Evolutionary conservation across 345 rosid genomes (phyloP).

Genomic region (Syzygium jambos): DNA sequence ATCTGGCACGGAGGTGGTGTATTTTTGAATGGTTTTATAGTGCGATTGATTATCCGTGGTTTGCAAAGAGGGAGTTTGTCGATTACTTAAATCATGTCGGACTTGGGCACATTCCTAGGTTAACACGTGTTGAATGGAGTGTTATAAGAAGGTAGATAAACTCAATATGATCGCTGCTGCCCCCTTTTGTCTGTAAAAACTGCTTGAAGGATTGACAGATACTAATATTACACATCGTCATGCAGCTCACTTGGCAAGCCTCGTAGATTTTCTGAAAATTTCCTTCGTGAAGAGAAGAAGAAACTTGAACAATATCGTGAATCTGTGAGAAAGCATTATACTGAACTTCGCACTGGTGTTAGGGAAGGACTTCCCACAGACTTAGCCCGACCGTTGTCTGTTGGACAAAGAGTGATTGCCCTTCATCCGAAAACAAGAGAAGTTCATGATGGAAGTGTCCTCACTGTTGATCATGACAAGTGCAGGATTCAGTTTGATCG

Average conservation of each 20-base stretch:
- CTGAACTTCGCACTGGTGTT: slow-evolving; percentile 65
- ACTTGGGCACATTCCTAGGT: slow-evolving; percentile 86
- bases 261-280: slow-evolving; percentile 83
- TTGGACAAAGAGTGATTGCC: slow-evolving; percentile 82
- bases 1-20: slow-evolving; percentile 81
- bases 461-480: slow-evolving; percentile 75
- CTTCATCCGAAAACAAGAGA: slow-evolving; percentile 86
- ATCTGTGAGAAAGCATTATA: slow-evolving; percentile 76
- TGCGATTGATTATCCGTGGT: slow-evolving; percentile 96
- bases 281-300: slow-evolving; percentile 72
- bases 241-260: slow-evolving; percentile 98
- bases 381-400: slow-evolving; percentile 79
- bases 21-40: slow-evolving; percentile 91
- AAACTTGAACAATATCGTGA: slow-evolving; percentile 88
- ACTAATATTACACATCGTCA: slow-evolving; percentile 4
- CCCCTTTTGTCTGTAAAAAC: background rate
- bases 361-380: slow-evolving; percentile 94
- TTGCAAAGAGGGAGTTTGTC: slow-evolving; percentile 91
- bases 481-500: slow-evolving; percentile 78
- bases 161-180: background rate
- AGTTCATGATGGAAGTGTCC: slow-evolving; percentile 85
- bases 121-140: slow-evolving; percentile 97
- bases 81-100: slow-evolving; percentile 94
- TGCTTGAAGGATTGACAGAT: background rate
- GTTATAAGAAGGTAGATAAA: slow-evolving; percentile 76